These are phyloP conservation scores for Paraurostyla sp. DNA, from an alignment of 73 alveolate genomes.

Conservation along the genomic window DNA sequence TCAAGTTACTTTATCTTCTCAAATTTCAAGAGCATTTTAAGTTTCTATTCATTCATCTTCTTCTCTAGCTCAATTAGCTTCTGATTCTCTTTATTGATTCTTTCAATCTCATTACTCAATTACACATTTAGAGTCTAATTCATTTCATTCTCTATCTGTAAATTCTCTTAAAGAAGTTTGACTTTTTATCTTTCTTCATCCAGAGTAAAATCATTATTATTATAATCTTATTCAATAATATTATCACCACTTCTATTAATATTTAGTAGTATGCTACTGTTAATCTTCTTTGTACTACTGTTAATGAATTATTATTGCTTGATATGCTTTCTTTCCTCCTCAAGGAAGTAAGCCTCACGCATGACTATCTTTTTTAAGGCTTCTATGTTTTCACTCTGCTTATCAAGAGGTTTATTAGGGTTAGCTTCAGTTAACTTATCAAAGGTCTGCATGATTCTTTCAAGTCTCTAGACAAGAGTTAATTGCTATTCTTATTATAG, in stretches of 20 bases:
- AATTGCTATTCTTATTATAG: too few relatives aligned
- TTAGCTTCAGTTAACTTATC: background rate
- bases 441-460: background rate
- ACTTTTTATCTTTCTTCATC: conserved; percentile 31
- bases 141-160: conserved; percentile 36
- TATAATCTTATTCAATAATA: background rate
- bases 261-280: background rate
- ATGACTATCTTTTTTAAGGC: background rate
- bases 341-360: conserved; percentile 57
- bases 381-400: background rate
- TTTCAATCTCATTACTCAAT: background rate
- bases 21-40: conserved; percentile 28
- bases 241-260: background rate
- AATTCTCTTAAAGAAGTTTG: background rate
- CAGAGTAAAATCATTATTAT: background rate
- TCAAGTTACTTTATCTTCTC: conserved; percentile 50
- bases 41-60: conserved; percentile 53
- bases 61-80: background rate
- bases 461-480: background rate
- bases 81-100: background rate
- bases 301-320: background rate
- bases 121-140: background rate
- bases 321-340: conserved; percentile 34
- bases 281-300: too few relatives aligned
- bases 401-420: background rate